A percentile compares a stretch with the other conserved stretches of the same genome.
phyloP scores from a whole-genome alignment of 495 filamentous ascomycete genomes.

The Rusavskia elegans region DNA sequence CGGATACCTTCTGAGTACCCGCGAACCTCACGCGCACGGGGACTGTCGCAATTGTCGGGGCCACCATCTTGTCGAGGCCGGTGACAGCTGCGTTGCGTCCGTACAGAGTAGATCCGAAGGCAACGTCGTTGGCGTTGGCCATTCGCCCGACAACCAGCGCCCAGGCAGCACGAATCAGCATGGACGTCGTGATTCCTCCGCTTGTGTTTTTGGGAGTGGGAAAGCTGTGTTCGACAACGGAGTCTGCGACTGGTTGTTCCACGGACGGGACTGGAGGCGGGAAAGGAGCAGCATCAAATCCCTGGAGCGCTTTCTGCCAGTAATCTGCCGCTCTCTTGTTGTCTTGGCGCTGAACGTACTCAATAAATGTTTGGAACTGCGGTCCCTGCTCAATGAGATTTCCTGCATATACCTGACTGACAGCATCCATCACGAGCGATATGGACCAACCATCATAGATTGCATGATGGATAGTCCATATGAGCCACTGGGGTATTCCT shows the following conservation, averaged over 20 bases:
- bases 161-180: slow-evolving; percentile 20
- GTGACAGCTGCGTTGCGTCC: slow-evolving; percentile 35
- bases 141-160: slow-evolving; percentile 15
- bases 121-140: slow-evolving; percentile 14
- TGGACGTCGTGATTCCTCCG: background rate
- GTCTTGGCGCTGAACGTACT: no score
- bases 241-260: no score
- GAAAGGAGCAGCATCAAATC: no score
- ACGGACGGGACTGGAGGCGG: no score
- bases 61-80: slow-evolving; percentile 35
- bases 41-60: slow-evolving; percentile 42
- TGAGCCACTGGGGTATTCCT: no score
- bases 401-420: background rate
- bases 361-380: no score
- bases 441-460: background rate
- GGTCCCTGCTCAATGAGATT: no score
- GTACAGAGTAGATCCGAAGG: slow-evolving; percentile 32
- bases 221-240: no score
- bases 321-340: no score
- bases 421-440: background rate
- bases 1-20: slow-evolving; percentile 8
- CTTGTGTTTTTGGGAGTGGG: no score
- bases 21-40: slow-evolving; percentile 31
- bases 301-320: no score
- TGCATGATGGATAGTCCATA: background rate